phyloP scores from a whole-genome alignment of 2,329 filamentous ascomycete genomes.

The Thelonectria blattea region DNA sequence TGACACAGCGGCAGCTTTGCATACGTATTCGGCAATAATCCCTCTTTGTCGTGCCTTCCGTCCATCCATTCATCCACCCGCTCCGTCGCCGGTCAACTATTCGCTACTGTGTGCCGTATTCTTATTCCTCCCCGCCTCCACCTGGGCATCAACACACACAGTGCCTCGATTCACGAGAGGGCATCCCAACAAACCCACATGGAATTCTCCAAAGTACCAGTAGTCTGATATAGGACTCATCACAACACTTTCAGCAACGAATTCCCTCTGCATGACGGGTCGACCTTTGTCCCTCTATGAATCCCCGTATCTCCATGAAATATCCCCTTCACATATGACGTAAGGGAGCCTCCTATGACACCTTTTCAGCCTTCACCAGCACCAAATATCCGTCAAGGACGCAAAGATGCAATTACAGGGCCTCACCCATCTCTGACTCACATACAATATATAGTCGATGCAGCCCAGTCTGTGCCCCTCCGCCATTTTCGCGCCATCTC shows the following conservation, averaged over 20 bases:
- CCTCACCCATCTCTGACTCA: constrained; percentile 1
- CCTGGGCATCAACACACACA: neutral
- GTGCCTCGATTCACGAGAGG: neutral
- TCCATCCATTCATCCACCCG: neutral
- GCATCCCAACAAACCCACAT: neutral
- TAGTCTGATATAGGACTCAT: neutral
- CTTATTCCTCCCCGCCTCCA: neutral
- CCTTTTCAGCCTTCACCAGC: constrained; percentile 4
- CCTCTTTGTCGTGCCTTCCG: neutral
- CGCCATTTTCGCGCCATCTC: constrained; percentile 4
- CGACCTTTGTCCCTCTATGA: no score
- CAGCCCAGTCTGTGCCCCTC: constrained; percentile 6
- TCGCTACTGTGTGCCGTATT: neutral
- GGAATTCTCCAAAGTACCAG: neutral
- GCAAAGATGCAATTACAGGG: neutral
- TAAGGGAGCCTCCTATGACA: constrained; percentile 9
- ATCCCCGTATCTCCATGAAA: no score
- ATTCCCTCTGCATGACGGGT: neutral
- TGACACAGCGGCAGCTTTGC: neutral
- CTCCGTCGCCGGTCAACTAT: neutral
- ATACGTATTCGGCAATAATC: neutral
- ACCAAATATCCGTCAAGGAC: no score
- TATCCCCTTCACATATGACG: constrained; percentile 3
- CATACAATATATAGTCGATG: neutral
- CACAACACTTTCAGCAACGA: neutral